Base-by-base conservation (phyloP, 257 asterid genomes). In the Euphrasia confusa region DNA sequence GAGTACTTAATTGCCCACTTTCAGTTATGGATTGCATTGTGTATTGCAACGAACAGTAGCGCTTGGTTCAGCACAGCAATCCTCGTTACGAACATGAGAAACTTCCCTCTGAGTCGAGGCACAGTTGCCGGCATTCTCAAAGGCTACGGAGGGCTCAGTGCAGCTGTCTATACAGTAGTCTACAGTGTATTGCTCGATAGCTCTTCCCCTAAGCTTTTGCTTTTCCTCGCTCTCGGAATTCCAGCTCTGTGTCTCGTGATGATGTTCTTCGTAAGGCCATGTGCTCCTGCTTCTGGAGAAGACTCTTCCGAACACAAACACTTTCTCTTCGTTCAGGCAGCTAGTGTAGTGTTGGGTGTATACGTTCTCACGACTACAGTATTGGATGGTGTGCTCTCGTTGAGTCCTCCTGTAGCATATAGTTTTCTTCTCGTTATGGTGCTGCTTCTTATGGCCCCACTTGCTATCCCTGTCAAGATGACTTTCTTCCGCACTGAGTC, bases 1-100 rank as follows among this genome's bases (percentile, higher is more conserved):
- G 39, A 33, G 39, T 33, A 33, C 4, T 26, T 14, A 10, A 67
- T 69, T 63, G 68, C 64, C 70, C 53, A 49, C 60, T 63, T 65
- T 66, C 93, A 87, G 95, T 79, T 84, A 24, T 87, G 93, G 90
- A 4, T 80, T 57, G 86, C 86, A 8, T 72, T 84, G 35, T 75
- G 83, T 61, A 42, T 82, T 15, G 95, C 78, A 26, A 74, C 95
- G 18, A 82, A 84, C 61, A 84, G 93, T 28, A 71, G 77, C 71
- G 83, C 93, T 40, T 87, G 95, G 95, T 68, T 87, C 66, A 63
- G 75, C 71, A 87, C 95, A 9, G 78, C 82, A 47, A 85, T 87
- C 69, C 86, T 87, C 7, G 95, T 84, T 39, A 87, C 93, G 27
- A 87, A 87, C 35, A 77, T 87, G 88, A 80, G 90, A 67, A 87